phyloP scores from a whole-genome alignment of 257 asterid genomes.

The Solanum tarapatanum region DNA sequence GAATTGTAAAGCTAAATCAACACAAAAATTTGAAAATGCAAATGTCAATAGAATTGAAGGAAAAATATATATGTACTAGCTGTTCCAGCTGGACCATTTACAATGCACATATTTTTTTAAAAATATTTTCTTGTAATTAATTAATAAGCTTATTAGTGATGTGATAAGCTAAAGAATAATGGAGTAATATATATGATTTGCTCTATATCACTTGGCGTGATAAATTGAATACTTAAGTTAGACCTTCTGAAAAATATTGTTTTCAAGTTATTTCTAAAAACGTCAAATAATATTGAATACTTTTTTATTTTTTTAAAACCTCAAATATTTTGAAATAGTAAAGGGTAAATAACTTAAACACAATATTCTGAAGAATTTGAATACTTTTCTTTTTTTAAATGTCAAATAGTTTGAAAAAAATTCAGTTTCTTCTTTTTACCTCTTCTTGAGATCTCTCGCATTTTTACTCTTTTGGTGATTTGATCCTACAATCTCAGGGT shows the following conservation, averaged over 20 bases:
- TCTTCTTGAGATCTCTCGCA: background rate
- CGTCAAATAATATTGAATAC: background rate
- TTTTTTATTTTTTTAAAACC: no score
- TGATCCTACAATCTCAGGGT: no score
- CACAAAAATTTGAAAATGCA: background rate
- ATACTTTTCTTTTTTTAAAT: fast-evolving
- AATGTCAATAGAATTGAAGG: background rate
- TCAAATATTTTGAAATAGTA: no score
- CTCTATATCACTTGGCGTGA: background rate
- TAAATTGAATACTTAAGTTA: background rate
- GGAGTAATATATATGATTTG: background rate
- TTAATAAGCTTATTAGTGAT: background rate
- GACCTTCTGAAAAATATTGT: background rate
- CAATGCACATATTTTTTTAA: background rate
- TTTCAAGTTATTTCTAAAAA: no score
- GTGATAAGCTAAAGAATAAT: background rate
- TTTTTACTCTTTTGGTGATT: background rate
- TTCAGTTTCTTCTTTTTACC: background rate
- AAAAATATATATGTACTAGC: background rate
- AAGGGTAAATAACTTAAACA: background rate
- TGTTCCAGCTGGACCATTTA: background rate
- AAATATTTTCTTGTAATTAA: background rate
- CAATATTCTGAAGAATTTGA: background rate
- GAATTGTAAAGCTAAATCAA: background rate
- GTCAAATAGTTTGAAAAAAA: no score